Evolutionary conservation across 768 basidiomycete species (phyloP).

Genomic region (Psilocybe cyanescens): DNA sequence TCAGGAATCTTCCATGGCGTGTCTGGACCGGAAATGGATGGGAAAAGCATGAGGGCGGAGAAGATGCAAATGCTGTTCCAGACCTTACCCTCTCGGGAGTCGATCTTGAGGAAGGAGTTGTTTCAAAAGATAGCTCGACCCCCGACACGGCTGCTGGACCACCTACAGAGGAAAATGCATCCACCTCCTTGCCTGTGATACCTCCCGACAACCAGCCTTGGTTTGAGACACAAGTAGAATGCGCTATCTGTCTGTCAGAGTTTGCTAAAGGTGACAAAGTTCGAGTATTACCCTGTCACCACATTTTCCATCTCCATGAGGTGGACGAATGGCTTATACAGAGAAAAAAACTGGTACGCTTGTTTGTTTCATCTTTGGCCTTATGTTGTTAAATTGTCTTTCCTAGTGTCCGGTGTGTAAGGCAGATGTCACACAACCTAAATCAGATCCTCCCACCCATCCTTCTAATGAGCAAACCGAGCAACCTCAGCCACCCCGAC

Average conservation of each 20-base stretch:
- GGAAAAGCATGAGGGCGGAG: slow-evolving; percentile 70
- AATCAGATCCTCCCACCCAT: slow-evolving; percentile 22
- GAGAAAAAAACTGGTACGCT: slow-evolving; percentile 87
- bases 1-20: slow-evolving; percentile 78
- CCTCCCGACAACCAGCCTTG: slow-evolving; percentile 55
- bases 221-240: slow-evolving; percentile 85
- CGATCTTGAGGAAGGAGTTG: slow-evolving; percentile 43
- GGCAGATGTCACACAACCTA: slow-evolving; percentile 83
- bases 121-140: slow-evolving; percentile 19
- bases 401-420: slow-evolving; percentile 89
- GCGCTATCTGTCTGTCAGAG: slow-evolving; percentile 89
- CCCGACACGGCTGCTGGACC: slow-evolving; percentile 23
- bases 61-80: slow-evolving; percentile 32
- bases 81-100: slow-evolving; percentile 28
- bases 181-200: slow-evolving; percentile 40
- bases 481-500: slow-evolving; percentile 13
- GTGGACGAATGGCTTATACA: slow-evolving; percentile 92
- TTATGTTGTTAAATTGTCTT: slow-evolving; percentile 10
- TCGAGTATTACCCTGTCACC: slow-evolving; percentile 90
- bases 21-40: slow-evolving; percentile 83
- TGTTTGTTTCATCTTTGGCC: background rate
- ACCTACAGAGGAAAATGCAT: slow-evolving; percentile 31
- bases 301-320: slow-evolving; percentile 93
- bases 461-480: slow-evolving; percentile 15
- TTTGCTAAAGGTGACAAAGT: slow-evolving; percentile 90